These are phyloP conservation scores for Lepidium sativum DNA, from an alignment of 345 rosid genomes.

Conservation along the genomic window DNA sequence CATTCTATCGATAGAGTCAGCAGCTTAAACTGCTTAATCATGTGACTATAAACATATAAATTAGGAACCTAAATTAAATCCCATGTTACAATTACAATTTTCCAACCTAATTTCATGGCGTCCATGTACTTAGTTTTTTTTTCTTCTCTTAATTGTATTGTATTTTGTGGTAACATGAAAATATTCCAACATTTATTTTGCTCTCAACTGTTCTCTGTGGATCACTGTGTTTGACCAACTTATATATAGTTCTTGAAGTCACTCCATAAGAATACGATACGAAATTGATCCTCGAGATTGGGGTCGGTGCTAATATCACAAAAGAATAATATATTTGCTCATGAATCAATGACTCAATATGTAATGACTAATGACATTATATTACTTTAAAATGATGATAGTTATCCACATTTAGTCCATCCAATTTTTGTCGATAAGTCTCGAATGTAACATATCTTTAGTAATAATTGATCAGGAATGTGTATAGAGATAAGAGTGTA, in stretches of 20 bases:
- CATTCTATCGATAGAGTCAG: constrained; percentile 21
- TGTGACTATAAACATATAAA: constrained; percentile 4
- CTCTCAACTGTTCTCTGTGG: not conserved
- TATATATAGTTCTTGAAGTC: not conserved
- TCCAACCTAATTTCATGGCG: constrained; percentile 21
- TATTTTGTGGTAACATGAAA: constrained; percentile 19
- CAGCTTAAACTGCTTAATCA: constrained; percentile 25
- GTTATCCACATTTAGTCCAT: no score
- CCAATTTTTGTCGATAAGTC: no score
- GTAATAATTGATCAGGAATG: no score
- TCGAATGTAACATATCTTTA: no score
- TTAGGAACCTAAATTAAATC: constrained; percentile 6
- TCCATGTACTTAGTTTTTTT: not conserved
- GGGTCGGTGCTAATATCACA: not conserved
- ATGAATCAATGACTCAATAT: no score
- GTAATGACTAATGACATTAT: no score
- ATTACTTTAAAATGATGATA: no score
- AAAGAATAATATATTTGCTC: no score
- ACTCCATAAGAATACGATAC: not conserved
- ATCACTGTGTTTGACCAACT: constrained; percentile 15
- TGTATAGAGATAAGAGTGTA: no score
- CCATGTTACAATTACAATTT: constrained; percentile 15
- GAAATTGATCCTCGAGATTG: not conserved
- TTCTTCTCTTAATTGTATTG: not conserved
- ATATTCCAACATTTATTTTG: constrained; percentile 26